Evolutionary conservation across 345 rosid species (phyloP), one percentile per base, ranked within the genome.

Genomic region (Linum usitatissimum): DNA sequence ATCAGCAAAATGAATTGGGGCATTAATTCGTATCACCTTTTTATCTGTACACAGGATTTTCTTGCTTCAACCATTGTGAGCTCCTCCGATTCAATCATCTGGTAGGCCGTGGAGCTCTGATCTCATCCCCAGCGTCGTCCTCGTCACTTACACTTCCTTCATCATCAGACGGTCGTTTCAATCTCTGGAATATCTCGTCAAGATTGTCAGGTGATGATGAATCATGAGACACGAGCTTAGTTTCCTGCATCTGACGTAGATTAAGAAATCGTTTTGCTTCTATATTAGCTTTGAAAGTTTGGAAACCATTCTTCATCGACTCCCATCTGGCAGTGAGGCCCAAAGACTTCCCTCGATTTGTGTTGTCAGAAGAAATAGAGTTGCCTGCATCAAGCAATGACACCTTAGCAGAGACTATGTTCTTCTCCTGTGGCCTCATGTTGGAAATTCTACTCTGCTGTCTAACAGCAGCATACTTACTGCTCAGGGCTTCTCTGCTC

Each of bases 131-230:
- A 21, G 73, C 61, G 2, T 73, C 76, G 54, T 78, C 83, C 31
- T 74, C 78, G 8, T 81, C 77, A 8, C 71, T 78, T 40, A 71
- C 69, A 65, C 30, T 65, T 15, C 65, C 72, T 9, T 53, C 84
- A 34, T 77, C 87, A 36, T 55, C 20, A 17, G 91, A 76, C 12
- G 88, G 89, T 19, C 80, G 83, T 78, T 84, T 90, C 78, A 94
- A 66, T 74, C 91, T 88, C 73, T 88, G 96, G 69, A 90, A 94
- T 75, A 90, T 94, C 70, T 84, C 91, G 34, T 90, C 96, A 0
- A 88, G 81, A 17, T 89, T 84, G 56, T 90, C 96, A 0, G 84
- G 77, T 31, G 85, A 78, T 18, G 81, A 65, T 18, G 81, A 65
- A 53, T 8, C 64, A 23, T 9, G 76, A 30, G 85, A 70, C 18